Evolutionary conservation across 2,329 filamentous ascomycete species (phyloP).

Genomic region (Chlorencoelia australis): DNA sequence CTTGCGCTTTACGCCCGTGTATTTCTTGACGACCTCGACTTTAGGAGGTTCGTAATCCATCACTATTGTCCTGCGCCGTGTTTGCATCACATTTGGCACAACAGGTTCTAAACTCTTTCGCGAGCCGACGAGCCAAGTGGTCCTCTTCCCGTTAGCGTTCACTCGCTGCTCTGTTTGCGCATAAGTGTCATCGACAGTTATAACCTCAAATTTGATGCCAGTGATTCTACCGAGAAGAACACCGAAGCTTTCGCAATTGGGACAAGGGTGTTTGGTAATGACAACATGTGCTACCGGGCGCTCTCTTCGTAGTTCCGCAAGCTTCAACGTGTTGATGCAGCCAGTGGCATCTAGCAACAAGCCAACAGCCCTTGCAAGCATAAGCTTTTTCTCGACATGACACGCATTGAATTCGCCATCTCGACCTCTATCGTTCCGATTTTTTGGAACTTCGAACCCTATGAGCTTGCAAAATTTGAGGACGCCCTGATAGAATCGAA

Average conservation of each 20-base stretch:
- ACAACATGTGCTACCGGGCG: neutral
- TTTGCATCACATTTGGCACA: no score
- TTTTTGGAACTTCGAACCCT: neutral
- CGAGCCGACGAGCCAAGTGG: no score
- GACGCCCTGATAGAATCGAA: no score
- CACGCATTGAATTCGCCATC: constrained; percentile 2
- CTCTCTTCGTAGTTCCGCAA: neutral
- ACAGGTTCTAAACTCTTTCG: no score
- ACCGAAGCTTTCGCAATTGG: neutral
- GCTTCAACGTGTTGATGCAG: neutral
- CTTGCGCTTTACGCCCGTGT: no score
- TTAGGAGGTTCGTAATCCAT: no score
- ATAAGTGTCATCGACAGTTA: no score
- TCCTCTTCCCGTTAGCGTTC: no score
- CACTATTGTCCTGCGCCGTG: no score
- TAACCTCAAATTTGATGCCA: constrained; percentile 1
- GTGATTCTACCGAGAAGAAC: neutral
- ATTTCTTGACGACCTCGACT: no score
- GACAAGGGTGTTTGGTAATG: constrained; percentile 1
- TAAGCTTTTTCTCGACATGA: constrained; percentile 5
- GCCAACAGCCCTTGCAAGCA: neutral
- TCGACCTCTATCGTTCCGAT: constrained; percentile 2
- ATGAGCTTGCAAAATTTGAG: constrained; percentile 3
- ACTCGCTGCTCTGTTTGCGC: no score
- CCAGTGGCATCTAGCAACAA: neutral